A percentile compares a stretch with the other conserved stretches of the same genome.
Evolutionary conservation across 2,329 filamentous ascomycete species (phyloP).

Genomic region (Colletotrichum chlorophyti): DNA sequence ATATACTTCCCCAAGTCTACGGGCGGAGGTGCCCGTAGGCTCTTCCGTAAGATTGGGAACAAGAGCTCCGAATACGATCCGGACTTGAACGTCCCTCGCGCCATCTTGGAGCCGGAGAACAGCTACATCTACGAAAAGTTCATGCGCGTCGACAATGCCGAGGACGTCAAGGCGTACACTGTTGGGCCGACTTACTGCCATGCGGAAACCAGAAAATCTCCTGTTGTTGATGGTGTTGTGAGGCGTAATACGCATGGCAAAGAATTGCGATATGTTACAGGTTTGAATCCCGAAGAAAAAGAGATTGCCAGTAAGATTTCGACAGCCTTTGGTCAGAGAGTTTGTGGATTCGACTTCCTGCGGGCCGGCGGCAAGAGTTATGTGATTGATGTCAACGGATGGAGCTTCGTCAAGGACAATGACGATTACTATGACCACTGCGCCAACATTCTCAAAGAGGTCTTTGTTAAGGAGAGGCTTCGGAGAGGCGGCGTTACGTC

Average conservation of each 20-base stretch:
- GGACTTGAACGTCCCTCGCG: slow-evolving; percentile 76
- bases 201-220: slow-evolving; percentile 95
- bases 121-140: slow-evolving; percentile 99
- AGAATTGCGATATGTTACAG: slow-evolving; percentile 93
- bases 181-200: slow-evolving; percentile 94
- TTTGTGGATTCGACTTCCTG: slow-evolving; percentile 94
- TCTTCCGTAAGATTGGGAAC: slow-evolving; percentile 98
- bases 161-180: slow-evolving; percentile 98
- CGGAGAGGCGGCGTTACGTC: slow-evolving; percentile 67
- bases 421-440: slow-evolving; percentile 97
- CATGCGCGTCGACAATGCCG: slow-evolving; percentile 93
- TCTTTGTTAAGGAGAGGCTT: slow-evolving; percentile 83
- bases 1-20: slow-evolving; percentile 92
- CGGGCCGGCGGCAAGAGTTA: slow-evolving; percentile 89
- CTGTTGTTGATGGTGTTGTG: slow-evolving; percentile 94
- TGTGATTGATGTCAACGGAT: slow-evolving; percentile 98
- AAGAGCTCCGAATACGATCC: slow-evolving; percentile 96
- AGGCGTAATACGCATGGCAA: slow-evolving; percentile 97
- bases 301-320: slow-evolving; percentile 90
- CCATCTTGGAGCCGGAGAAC: slow-evolving; percentile 78
- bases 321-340: slow-evolving; percentile 88
- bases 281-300: slow-evolving; percentile 79
- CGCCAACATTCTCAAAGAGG: slow-evolving; percentile 82
- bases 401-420: slow-evolving; percentile 99
- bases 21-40: slow-evolving; percentile 86